Evolutionary conservation across 139 green algal genomes (phyloP), one percentile per base, ranked within the genome.

Genomic region (Chlorella sp.): DNA sequence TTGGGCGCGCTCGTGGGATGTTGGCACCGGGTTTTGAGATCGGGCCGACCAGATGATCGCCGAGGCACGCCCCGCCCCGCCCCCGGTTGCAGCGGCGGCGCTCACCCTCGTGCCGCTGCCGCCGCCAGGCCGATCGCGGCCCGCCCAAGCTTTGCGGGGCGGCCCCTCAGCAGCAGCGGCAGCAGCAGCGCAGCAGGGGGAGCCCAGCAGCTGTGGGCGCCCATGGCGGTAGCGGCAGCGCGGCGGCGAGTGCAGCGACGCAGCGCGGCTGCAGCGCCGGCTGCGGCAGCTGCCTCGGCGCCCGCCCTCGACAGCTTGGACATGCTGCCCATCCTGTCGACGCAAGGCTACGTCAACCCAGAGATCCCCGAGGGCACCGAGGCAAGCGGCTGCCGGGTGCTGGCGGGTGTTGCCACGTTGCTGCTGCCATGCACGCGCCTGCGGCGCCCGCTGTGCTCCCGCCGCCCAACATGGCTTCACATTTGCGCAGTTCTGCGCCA

Each of bases 331-430:
- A 36, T 85, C 34, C 43, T 85, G 16, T 51, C 48, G 9, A 26
- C 79, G 56, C 81, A 86, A 58, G 81, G 81, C 54, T 81, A 46
- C 22, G 41, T 86, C 7, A 24, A 32, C 6, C 81, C 81, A 22
- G 70, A 86, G 1, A 28, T 83, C 5, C 77, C 77, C 19, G 77
- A 73, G 30, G 77, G 77, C 77, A 83, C 77, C 34, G 58, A 83
- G 77, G 77, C 74, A 60, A 0, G 74, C 3, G 17, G 13, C 0
- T 17, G 68, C 11, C 5, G 32, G 22, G 30, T 41, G 64, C 64
- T 70, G 64, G 32, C 16, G 41, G 64, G 13, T 60, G 51, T 3
- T 3, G 51, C 46, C 8, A 11, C 46, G 11, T 11, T 7, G 46
- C n/a, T n/a, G n/a, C n/a, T n/a, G n/a, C n/a, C n/a, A n/a, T n/a